These are phyloP conservation scores for Fusarium nygamai DNA, from an alignment of 2,329 filamentous ascomycete species.

Conservation along the genomic window DNA sequence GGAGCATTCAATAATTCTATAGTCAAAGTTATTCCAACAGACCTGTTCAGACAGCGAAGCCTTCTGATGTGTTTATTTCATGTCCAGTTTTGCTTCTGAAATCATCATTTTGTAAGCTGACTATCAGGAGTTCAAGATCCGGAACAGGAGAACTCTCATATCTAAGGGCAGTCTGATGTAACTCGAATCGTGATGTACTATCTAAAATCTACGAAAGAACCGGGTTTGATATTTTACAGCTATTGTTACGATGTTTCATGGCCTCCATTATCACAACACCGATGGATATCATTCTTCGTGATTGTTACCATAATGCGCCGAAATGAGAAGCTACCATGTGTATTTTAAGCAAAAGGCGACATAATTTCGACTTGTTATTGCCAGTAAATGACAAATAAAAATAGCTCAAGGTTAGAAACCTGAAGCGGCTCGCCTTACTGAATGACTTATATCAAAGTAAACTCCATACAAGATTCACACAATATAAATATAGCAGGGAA, in stretches of 20 bases:
- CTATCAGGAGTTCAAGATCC: not conserved
- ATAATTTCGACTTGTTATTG: too few relatives aligned
- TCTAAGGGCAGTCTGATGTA: not conserved
- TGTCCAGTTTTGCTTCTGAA: not conserved
- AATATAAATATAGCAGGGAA: too few relatives aligned
- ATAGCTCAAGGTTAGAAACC: too few relatives aligned
- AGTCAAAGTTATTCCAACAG: accelerated
- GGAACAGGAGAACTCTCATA: not conserved
- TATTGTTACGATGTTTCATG: not conserved
- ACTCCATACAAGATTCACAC: not conserved
- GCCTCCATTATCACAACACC: accelerated
- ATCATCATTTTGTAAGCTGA: not conserved
- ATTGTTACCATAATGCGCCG: accelerated
- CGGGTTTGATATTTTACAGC: too few relatives aligned
- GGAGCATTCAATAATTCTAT: accelerated
- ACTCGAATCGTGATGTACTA: accelerated
- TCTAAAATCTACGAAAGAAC: not conserved
- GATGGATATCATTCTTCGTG: accelerated
- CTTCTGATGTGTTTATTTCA: accelerated
- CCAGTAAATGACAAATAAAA: too few relatives aligned
- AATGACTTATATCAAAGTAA: not conserved
- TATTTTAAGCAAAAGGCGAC: too few relatives aligned
- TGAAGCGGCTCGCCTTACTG: not conserved
- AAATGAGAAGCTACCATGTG: too few relatives aligned
- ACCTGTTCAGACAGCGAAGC: not conserved